Conservation (phyloP, 2,329 filamentous ascomycete species). For the Cladobotryum mycophilum region DNA sequence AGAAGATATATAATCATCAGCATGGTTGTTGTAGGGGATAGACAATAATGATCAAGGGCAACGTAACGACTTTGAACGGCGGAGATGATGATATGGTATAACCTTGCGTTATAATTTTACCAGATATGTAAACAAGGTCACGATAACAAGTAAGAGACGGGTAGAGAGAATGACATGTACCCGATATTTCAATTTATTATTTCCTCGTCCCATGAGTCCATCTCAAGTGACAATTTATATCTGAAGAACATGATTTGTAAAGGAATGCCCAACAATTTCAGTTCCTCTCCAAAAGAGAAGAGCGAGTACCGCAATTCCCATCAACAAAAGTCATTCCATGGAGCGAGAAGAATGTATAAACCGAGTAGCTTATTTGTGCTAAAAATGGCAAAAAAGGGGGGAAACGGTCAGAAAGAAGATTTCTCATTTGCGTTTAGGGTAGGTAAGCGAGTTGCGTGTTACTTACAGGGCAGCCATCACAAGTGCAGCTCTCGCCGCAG, state of each 20-base stretch:
- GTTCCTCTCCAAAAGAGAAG: neutral
- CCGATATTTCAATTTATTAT: constrained; percentile 1
- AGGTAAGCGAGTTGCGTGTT: too few relatives aligned
- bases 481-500: constrained; percentile 38
- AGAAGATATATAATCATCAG: neutral
- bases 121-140: too few relatives aligned
- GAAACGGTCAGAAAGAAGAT: neutral
- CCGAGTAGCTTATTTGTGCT: neutral
- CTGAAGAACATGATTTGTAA: too few relatives aligned
- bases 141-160: too few relatives aligned
- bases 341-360: neutral
- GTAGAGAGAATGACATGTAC: neutral
- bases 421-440: neutral
- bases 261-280: neutral
- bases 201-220: neutral
- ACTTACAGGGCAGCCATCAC: constrained; percentile 38
- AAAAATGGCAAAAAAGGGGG: neutral
- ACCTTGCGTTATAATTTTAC: too few relatives aligned
- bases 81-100: too few relatives aligned
- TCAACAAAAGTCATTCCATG: too few relatives aligned
- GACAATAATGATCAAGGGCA: too few relatives aligned
- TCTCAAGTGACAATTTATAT: too few relatives aligned
- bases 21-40: too few relatives aligned
- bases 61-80: too few relatives aligned
- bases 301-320: neutral